A percentile compares a stretch with the other conserved stretches of the same genome.
phyloP scores from a whole-genome alignment of 345 rosid species.

The Mercurialis annua region DNA sequence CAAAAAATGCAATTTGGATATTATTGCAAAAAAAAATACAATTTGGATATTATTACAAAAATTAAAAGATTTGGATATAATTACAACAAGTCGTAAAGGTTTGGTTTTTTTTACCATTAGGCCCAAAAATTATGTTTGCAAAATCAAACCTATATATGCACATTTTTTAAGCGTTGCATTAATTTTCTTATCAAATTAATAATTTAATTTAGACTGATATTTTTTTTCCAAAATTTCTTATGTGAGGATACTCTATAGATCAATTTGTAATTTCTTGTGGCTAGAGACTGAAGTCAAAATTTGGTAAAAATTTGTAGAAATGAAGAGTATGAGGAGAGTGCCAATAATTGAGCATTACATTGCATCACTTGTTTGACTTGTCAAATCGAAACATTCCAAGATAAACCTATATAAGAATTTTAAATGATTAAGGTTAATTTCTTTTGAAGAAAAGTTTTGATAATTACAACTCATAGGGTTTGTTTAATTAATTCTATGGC shows the following conservation, averaged over 20 bases:
- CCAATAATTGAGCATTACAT: constrained; percentile 16
- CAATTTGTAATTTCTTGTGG: constrained; percentile 19
- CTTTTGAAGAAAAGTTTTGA: constrained; percentile 8
- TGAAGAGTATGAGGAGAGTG: constrained; percentile 3
- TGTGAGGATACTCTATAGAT: background rate
- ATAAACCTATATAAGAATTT: background rate
- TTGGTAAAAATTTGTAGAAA: constrained; percentile 14
- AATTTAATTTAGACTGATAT: too few species aligned
- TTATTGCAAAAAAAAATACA: too few species aligned
- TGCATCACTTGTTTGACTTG: background rate
- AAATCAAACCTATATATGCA: too few species aligned
- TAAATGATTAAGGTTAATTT: background rate
- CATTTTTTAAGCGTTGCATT: too few species aligned
- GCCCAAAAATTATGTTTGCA: too few species aligned
- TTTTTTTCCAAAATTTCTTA: too few species aligned
- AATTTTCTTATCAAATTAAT: too few species aligned
- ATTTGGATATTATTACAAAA: too few species aligned
- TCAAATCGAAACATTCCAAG: constrained; percentile 23
- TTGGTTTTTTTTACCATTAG: too few species aligned
- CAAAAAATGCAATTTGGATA: too few species aligned
- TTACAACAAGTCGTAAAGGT: too few species aligned
- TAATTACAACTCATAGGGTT: constrained; percentile 9
- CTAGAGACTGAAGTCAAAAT: background rate
- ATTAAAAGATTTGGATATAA: too few species aligned
- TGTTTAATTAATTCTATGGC: constrained; percentile 8